A percentile compares a stretch with the other conserved stretches of the same genome.
Evolutionary conservation across 139 green algal species (phyloP).

Genomic region (Chlorella ohadii): DNA sequence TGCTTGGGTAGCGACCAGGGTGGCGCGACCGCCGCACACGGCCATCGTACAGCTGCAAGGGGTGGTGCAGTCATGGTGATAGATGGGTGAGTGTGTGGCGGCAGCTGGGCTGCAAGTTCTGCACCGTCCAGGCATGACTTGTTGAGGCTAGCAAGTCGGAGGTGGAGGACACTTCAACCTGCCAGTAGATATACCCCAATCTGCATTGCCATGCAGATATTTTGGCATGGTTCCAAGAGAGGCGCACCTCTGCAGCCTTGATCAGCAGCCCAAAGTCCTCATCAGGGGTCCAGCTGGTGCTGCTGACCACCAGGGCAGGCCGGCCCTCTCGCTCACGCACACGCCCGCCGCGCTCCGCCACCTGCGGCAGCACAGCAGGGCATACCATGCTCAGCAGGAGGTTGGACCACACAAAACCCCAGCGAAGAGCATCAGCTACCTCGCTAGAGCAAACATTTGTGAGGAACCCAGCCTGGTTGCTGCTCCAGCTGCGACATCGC

Average conservation of each 20-base stretch:
- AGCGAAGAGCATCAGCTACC: too few relatives aligned
- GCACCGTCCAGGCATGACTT: neutral
- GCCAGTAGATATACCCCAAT: too few relatives aligned
- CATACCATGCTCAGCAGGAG: too few relatives aligned
- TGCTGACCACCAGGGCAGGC: conserved; percentile 91
- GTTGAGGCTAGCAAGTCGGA: too few relatives aligned
- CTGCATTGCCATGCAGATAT: too few relatives aligned
- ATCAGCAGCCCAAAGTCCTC: conserved; percentile 97
- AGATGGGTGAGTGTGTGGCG: neutral
- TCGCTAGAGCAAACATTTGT: too few relatives aligned
- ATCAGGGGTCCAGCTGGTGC: conserved; percentile 97
- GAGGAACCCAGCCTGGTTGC: too few relatives aligned
- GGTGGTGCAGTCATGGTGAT: neutral
- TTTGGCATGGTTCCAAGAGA: too few relatives aligned
- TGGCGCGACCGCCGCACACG: conserved; percentile 16
- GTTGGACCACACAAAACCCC: too few relatives aligned
- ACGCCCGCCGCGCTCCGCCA: neutral
- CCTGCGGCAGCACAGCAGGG: too few relatives aligned
- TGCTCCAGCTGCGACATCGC: too few relatives aligned
- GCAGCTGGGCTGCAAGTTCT: neutral
- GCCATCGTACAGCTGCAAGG: conserved; percentile 19
- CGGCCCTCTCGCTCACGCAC: conserved; percentile 50
- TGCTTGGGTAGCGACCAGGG: conserved; percentile 41
- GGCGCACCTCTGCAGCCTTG: conserved; percentile 55
- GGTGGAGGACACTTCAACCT: too few relatives aligned